Percentiles rank a stretch among this genome's conserved stretches.
Evolutionary conservation across 192 early-diverging fungal genomes (phyloP).

Genomic region (Piromyces sp.): DNA sequence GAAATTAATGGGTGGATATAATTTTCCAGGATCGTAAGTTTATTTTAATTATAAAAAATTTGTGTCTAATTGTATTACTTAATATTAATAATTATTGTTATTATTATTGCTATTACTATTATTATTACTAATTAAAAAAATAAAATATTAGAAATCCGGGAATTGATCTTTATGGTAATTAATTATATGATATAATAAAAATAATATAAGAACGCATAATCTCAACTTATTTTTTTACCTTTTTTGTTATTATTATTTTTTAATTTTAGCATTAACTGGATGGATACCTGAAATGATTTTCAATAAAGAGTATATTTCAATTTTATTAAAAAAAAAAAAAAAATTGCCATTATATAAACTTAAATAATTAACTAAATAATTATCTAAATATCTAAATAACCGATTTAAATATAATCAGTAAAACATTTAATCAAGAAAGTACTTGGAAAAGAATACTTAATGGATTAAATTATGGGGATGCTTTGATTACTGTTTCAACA

Average conservation of each 20-base stretch:
- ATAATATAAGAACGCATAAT: neutral
- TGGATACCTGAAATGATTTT: conserved; percentile 91
- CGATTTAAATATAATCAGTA: conserved; percentile 2
- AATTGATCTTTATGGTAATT: conserved; percentile 59
- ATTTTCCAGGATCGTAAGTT: conserved; percentile 74
- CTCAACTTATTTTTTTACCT: too few species aligned
- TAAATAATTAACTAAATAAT: too few species aligned
- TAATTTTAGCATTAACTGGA: conserved; percentile 53
- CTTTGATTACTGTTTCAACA: conserved; percentile 68
- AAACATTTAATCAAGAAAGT: conserved; percentile 33
- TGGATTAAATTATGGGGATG: conserved; percentile 51
- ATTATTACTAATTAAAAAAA: neutral
- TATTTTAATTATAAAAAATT: too few species aligned
- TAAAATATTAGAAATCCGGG: conserved; percentile 50
- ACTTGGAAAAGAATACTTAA: conserved; percentile 57
- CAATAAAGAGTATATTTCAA: conserved; percentile 36
- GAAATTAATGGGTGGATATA: conserved; percentile 90
- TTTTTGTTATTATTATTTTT: too few species aligned
- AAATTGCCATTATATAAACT: too few species aligned
- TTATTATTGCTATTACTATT: too few species aligned
- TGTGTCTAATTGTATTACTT: too few species aligned
- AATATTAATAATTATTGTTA: too few species aligned
- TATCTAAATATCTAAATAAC: too few species aligned
- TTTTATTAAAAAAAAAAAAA: too few species aligned
- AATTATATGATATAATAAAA: neutral